phyloP scores from a whole-genome alignment of 108 stramenopile species.

The Hondaea fermentalgiana region DNA sequence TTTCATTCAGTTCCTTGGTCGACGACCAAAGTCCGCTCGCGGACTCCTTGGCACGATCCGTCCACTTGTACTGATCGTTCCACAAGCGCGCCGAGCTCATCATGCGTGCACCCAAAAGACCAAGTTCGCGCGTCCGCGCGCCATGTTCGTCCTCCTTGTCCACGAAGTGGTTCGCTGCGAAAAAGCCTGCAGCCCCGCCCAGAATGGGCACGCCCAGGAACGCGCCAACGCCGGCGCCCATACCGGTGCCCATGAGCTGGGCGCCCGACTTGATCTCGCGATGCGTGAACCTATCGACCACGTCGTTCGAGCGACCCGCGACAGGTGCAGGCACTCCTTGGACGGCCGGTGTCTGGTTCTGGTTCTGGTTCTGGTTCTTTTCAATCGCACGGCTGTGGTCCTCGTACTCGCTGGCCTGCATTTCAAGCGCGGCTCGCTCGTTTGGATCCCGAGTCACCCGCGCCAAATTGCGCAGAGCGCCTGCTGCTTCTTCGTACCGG shows the following conservation, averaged over 20 bases:
- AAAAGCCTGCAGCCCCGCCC: neutral
- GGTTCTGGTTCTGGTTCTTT: neutral
- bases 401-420: slow-evolving; percentile 1
- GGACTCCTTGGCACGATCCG: neutral
- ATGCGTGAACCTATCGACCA: neutral
- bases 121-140: neutral
- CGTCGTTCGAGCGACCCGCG: neutral
- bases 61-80: neutral
- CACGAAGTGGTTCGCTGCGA: neutral
- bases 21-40: neutral
- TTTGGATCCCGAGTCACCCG: neutral
- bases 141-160: neutral
- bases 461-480: neutral
- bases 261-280: neutral
- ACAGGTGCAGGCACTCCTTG: neutral
- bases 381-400: neutral
- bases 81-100: neutral
- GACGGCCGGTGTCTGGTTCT: neutral
- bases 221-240: neutral
- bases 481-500: neutral
- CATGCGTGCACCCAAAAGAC: neutral
- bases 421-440: neutral
- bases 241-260: neutral
- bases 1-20: neutral
- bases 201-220: neutral